Percentiles rank a stretch among this genome's conserved stretches.
Conservation (phyloP, 345 rosid species). For the Chamaenerion angustifolium region DNA sequence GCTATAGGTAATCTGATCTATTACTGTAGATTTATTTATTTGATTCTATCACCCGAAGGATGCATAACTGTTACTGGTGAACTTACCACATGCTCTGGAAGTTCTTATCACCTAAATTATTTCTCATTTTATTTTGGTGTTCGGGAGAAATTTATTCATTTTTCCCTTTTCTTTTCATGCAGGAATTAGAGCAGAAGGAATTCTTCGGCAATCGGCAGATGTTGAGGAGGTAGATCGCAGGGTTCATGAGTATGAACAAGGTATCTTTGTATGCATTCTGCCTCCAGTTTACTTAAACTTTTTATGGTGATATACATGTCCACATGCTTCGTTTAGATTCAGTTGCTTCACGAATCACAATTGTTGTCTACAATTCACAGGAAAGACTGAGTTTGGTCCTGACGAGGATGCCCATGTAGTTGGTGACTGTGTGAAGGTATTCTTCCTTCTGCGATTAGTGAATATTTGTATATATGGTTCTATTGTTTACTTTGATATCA, state of each 20-base stretch:
- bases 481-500: slow-evolving; percentile 4
- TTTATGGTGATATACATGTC: neutral
- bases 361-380: slow-evolving; percentile 21
- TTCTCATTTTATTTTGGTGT: neutral
- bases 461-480: slow-evolving; percentile 1
- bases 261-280: slow-evolving; percentile 22
- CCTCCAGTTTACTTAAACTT: neutral
- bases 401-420: slow-evolving; percentile 97
- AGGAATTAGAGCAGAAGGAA: slow-evolving; percentile 88
- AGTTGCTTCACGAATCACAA: neutral
- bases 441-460: slow-evolving; percentile 7
- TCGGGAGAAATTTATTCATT: neutral
- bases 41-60: too few relatives aligned
- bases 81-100: neutral
- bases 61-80: too few relatives aligned
- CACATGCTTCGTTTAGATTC: slow-evolving; percentile 1
- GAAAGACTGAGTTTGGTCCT: slow-evolving; percentile 68
- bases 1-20: too few relatives aligned
- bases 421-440: slow-evolving; percentile 97
- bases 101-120: neutral
- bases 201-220: slow-evolving; percentile 86
- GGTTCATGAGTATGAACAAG: slow-evolving; percentile 93
- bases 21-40: too few relatives aligned
- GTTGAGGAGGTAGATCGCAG: slow-evolving; percentile 95
- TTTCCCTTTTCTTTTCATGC: slow-evolving; percentile 12